Percentiles rank a stretch among this genome's conserved stretches.
Conservation (phyloP, 768 basidiomycete species). For the Imleria badia region DNA sequence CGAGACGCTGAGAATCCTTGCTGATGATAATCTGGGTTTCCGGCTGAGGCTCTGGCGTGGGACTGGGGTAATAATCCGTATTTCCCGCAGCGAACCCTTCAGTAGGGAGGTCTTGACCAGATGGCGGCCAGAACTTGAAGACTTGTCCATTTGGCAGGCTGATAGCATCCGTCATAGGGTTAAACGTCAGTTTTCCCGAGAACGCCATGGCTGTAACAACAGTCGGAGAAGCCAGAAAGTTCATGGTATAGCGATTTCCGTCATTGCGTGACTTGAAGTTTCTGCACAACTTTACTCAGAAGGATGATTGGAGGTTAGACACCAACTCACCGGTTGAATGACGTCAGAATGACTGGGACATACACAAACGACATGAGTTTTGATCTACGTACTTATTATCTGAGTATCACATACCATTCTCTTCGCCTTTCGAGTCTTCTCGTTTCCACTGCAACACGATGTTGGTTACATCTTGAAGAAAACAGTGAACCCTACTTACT, state of each 20-base stretch:
- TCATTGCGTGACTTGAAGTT: slow-evolving; percentile 97
- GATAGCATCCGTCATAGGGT: slow-evolving; percentile 82
- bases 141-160: slow-evolving; percentile 62
- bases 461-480: slow-evolving; percentile 3
- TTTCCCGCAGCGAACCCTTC: slow-evolving; percentile 79
- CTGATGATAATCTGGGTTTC: slow-evolving; percentile 76
- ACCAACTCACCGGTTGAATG: slow-evolving; percentile 81
- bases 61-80: slow-evolving; percentile 71
- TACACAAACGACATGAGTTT: slow-evolving; percentile 3
- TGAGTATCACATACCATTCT: slow-evolving; percentile 65
- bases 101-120: slow-evolving; percentile 80
- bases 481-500: slow-evolving; percentile 46
- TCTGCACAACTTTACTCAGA: slow-evolving; percentile 27
- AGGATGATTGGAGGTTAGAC: background rate
- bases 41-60: slow-evolving; percentile 72
- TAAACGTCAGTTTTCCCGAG: slow-evolving; percentile 90
- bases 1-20: slow-evolving; percentile 79
- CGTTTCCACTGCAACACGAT: slow-evolving; percentile 76
- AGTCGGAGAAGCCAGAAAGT: slow-evolving; percentile 96
- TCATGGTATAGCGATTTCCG: slow-evolving; percentile 92
- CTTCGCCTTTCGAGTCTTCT: slow-evolving; percentile 80
- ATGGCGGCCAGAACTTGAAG: slow-evolving; percentile 85
- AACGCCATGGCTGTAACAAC: slow-evolving; percentile 98
- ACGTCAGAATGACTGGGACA: slow-evolving; percentile 82
- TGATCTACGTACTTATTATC: background rate